Base-by-base conservation (phyloP, 192 early-diverging fungal genomes). In the Chytriomyces hyalinus region DNA sequence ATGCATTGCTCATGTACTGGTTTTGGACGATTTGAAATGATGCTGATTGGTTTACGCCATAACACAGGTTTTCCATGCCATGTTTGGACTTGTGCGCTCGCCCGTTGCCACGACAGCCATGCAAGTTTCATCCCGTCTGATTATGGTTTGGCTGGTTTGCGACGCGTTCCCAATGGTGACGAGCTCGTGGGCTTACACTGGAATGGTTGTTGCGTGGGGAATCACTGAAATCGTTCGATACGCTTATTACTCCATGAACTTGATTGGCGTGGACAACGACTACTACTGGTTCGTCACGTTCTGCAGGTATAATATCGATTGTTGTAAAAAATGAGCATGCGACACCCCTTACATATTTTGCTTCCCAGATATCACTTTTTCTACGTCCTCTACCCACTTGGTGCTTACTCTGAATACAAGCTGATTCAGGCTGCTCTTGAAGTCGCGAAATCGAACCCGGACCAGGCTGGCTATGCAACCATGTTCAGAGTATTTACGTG, bases 181-280 rank as follows among this genome's bases (percentile, higher is more conserved):
- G 46, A 78, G 86, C 3, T 89, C 90, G 61, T 89, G 86, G 80
- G 86, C 88, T 11, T 92, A 93, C 67, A 87, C 91, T 36, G 89
- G 91, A 47, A 97, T 97, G 95, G 86, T 92, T 20, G 79, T 93
- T 69, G 94, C 97, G 17, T 99, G 97, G 97, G 87, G 84, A 43
- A 84, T 99, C 72, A 96, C 96, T 59, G 97, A 99, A 82, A 89
- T 90, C 74, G 85, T 96, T 49, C 92, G 97, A 65, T 97, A 99
- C 82, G 83, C 90, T n/a, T 96, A 92, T 87, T 99, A 98, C 83
- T 89, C 88, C 6, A 80, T 93, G 61, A 89, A 90, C 70, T 84
- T 96, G 59, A 67, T 92, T 6, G 88, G 88, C 44, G 78, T 83
- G 45, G 88, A 91, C 7, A 89, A 90, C 11, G 75, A 61, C 26